Evolutionary conservation across 2,329 filamentous ascomycete species (phyloP).

Genomic region (Ambrosiella cleistominuta): DNA sequence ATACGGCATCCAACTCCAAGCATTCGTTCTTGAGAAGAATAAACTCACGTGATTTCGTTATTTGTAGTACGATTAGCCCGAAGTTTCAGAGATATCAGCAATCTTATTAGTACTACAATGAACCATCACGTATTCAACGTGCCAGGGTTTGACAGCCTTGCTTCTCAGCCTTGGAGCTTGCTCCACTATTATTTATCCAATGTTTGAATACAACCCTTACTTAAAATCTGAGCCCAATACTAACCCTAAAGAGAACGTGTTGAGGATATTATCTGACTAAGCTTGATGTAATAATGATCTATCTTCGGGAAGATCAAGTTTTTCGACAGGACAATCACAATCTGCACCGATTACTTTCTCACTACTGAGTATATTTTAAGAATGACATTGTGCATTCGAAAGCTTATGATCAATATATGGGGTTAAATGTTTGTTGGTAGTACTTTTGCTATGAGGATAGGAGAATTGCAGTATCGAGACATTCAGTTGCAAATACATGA

Average conservation of each 20-base stretch:
- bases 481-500: neutral
- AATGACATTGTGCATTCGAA: too few species aligned
- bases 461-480: neutral
- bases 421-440: neutral
- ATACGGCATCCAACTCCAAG: too few species aligned
- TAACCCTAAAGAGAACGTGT: too few species aligned
- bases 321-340: too few species aligned
- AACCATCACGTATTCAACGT: neutral
- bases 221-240: too few species aligned
- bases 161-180: neutral
- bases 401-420: too few species aligned
- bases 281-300: too few species aligned
- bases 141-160: conserved; percentile 1
- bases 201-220: too few species aligned
- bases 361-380: too few species aligned
- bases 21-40: neutral
- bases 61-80: neutral
- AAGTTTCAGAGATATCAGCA: neutral
- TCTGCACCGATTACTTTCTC: too few species aligned
- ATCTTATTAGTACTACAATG: neutral
- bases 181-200: neutral
- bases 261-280: too few species aligned
- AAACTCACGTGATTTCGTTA: neutral
- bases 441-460: neutral
- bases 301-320: too few species aligned